phyloP scores from a whole-genome alignment of 108 stramenopile genomes.

The Schizochytrium sp. region DNA sequence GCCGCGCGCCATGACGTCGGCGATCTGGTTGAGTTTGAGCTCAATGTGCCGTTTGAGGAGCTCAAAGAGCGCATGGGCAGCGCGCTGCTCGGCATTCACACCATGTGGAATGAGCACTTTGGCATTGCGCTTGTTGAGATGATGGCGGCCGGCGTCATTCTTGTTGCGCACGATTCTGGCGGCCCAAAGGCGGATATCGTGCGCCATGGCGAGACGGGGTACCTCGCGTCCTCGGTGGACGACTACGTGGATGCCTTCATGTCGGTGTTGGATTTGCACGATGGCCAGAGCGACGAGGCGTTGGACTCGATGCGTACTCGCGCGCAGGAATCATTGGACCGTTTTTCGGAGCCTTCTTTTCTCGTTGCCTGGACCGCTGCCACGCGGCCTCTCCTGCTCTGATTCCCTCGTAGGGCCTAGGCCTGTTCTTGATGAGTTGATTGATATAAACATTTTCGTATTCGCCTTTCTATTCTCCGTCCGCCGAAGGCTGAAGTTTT shows the following conservation, averaged over 20 bases:
- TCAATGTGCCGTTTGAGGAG: slow-evolving; percentile 72
- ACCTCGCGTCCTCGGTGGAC: slow-evolving; percentile 29
- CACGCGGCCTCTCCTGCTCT: neutral
- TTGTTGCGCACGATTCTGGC: slow-evolving; percentile 87
- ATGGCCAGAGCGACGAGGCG: neutral
- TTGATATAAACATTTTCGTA: too few species aligned
- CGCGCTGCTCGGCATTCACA: slow-evolving; percentile 87
- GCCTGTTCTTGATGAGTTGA: neutral
- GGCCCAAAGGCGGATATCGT: slow-evolving; percentile 73
- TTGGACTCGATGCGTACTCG: neutral
- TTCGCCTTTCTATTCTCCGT: too few species aligned
- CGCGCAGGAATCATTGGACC: neutral
- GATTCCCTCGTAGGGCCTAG: neutral
- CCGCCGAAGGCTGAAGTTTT: too few species aligned
- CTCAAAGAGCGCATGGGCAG: slow-evolving; percentile 60
- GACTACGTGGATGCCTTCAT: slow-evolving; percentile 36
- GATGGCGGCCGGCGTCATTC: slow-evolving; percentile 89
- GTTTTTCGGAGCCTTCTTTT: neutral
- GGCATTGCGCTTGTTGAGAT: slow-evolving; percentile 99
- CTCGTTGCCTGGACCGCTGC: neutral
- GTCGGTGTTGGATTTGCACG: slow-evolving; percentile 5
- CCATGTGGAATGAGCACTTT: slow-evolving; percentile 99
- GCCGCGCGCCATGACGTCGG: slow-evolving; percentile 51
- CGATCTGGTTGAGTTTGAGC: slow-evolving; percentile 63
- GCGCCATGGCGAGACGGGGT: slow-evolving; percentile 27